Evolutionary conservation across 495 filamentous ascomycete genomes (phyloP), one percentile per base, ranked within the genome.

Genomic region (Xylaria longipes): DNA sequence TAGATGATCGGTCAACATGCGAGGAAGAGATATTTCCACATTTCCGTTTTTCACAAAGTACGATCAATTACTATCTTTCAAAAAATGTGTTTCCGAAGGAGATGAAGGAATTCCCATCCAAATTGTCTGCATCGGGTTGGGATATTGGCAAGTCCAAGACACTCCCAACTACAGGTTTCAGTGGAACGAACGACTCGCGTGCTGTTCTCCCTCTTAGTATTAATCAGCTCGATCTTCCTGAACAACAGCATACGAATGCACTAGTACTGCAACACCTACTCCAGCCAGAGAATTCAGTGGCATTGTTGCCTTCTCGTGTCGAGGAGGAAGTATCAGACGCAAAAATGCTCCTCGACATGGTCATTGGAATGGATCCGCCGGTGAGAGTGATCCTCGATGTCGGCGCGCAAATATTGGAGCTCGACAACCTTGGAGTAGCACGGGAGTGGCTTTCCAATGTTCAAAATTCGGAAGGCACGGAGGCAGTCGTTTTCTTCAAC

Each of bases 101-200:
- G 65, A 86, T 89, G 78, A 90, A 86, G 46, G 79, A 88, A 60
- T 95, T 92, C 69, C 86, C 88, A 0, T 70, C 83, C 0, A 95
- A 92, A 74, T 79, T 94, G 2, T 90, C 89, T 0, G 84, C 89
- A 0, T 93, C 91, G 0, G 91, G 89, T 0, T 94, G 92, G 90
- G 92, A 94, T 75, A 82, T 92, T 41, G 87, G 74, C 3, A 80
- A 84, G 68, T 63, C 68, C 5, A 88, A 85, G 72, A 52, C 22
- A 0, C 79, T 88, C 33, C 84, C 85, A 0, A 88, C 87, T 0
- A 90, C 88, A 0, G 91, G 91, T 0, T 94, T 94, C 71, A 93
- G 91, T 75, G 91, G 92, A 3, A 95, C 92, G 0, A 93, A 91
- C 48, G 91, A 95, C 74, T 88, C 85, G 17, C 83, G 85, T 48